Evolutionary conservation across 768 basidiomycete genomes (phyloP), one percentile per base, ranked within the genome.

Genomic region (Wakefieldia striispora): DNA sequence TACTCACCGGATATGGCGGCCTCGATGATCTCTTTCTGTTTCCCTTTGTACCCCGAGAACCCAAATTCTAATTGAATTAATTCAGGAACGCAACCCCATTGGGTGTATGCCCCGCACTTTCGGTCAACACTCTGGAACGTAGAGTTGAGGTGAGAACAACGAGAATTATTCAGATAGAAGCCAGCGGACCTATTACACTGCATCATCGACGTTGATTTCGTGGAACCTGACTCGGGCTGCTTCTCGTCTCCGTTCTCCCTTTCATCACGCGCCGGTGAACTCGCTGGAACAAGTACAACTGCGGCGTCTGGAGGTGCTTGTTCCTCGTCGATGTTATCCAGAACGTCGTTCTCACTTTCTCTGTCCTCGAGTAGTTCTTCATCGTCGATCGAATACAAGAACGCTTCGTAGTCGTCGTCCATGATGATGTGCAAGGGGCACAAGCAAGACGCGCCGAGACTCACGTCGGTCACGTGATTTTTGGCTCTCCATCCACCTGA

Each of bases 11-110:
- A 65, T 24, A 85, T 69, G 3, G 88, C 88, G 8, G 84, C 84
- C 47, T 85, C 77, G 1, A 91, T 76, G 17, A 92, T 84, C 50
- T 84, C 81, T 54, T 80, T 77, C 70, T 93, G 91, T 57, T 86
- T 83, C 31, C 89, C 91, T 67, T 83, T 87, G 61, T 83, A 93
- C 4, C 60, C 74, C 0, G 70, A 54, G 62, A 89, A 83, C 2
- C 84, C 81, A 52, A 93, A 93, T 17, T 78, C 89, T 91, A 45
- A 24, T 21, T 33, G n/a, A 29, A 31, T 39, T 6, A 29, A 24
- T 43, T 7, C 10, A 26, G 11, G 12, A 16, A 17, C 12, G 36
- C 36, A 43, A 36, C 14, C 27, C 20, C 0, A 20, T 7, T 21
- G n/a, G 17, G 39, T 16, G 13, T 2, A 20, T 20, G 34, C 40